Base-by-base conservation (phyloP, 2,329 filamentous ascomycete species). In the Penicillium janthinellum region DNA sequence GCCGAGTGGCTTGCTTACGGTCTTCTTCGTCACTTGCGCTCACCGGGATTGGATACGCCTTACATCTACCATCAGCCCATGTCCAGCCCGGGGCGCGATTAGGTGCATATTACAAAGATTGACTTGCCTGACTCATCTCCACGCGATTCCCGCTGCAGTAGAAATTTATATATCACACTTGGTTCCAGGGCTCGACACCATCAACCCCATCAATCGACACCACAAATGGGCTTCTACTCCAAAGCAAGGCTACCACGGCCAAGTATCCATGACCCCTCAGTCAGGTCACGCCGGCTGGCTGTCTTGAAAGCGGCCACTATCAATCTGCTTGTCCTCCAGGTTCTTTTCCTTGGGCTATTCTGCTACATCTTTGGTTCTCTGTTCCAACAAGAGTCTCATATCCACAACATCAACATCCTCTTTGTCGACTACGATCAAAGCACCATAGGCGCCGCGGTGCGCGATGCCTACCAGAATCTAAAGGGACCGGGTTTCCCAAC, bases 371-470 rank as follows among this genome's bases (percentile, higher is more conserved):
- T 75, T 34, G 77, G 75, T 7, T 70, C 75, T 5, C 59, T 79
- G 5, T 78, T 71, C 61, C 70, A 76, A 25, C 69, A 75, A 49
- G 62, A 34, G 2, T 53, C 56, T 0, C 72, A 74, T 51, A 64
- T 67, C 4, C 74, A 78, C 58, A 73, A 75, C 45, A 60, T 78
- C 22, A 70, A 71, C 17, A 57, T 78, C 14, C 57, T 72, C 8
- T 75, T 74, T 34, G 73, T 79, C 44, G 77, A 79, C 62, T 78
- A 77, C 54, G 77, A 79, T 58, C 70, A 67, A 11, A 74, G 75
- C 6, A 63, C 67, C 0, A 69, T 79, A 28, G 75, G 75, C 0
- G 42, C 63, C 15, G 69, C 77, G 0, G 63, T 78, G 3, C 68
- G 69, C 10, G 49, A 54, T 2, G 75, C 75, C 0, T 78, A 77